Conservation (phyloP, 345 rosid genomes). For the Firmiana major region DNA sequence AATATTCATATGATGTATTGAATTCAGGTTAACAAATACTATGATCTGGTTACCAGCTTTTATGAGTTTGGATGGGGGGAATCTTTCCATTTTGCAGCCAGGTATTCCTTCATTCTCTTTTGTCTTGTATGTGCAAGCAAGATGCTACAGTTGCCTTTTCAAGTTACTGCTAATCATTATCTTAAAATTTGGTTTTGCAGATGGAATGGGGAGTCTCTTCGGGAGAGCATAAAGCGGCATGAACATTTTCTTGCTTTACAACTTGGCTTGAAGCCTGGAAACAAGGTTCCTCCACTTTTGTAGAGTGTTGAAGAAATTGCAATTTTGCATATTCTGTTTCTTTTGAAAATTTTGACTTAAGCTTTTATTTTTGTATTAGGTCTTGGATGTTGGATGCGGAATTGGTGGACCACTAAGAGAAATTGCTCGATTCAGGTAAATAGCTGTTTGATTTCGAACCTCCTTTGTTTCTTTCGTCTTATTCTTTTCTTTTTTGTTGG, state of each 20-base stretch:
- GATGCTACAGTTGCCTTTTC: neutral
- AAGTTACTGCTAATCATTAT: constrained; percentile 17
- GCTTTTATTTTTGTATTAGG: constrained; percentile 40
- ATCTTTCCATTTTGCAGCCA: constrained; percentile 96
- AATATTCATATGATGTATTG: constrained; percentile 1
- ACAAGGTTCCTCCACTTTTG: constrained; percentile 49
- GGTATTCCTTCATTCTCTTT: constrained; percentile 38
- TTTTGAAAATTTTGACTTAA: constrained; percentile 19
- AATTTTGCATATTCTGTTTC: neutral
- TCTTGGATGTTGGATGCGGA: constrained; percentile 97
- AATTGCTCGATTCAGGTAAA: constrained; percentile 87
- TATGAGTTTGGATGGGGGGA: constrained; percentile 99
- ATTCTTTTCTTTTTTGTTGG: neutral
- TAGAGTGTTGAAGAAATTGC: neutral
- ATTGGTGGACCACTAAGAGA: constrained; percentile 99
- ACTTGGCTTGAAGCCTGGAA: constrained; percentile 84
- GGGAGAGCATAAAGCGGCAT: constrained; percentile 93
- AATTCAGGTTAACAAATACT: constrained; percentile 86
- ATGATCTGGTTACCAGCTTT: constrained; percentile 98
- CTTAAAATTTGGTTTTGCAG: constrained; percentile 29
- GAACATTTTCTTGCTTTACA: constrained; percentile 96
- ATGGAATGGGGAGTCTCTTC: constrained; percentile 85
- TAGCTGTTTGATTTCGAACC: constrained; percentile 14
- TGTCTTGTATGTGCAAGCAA: neutral
- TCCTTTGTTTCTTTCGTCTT: neutral